These are phyloP conservation scores for Trametes cubensis DNA, from an alignment of 768 basidiomycete genomes.

Conservation along the genomic window DNA sequence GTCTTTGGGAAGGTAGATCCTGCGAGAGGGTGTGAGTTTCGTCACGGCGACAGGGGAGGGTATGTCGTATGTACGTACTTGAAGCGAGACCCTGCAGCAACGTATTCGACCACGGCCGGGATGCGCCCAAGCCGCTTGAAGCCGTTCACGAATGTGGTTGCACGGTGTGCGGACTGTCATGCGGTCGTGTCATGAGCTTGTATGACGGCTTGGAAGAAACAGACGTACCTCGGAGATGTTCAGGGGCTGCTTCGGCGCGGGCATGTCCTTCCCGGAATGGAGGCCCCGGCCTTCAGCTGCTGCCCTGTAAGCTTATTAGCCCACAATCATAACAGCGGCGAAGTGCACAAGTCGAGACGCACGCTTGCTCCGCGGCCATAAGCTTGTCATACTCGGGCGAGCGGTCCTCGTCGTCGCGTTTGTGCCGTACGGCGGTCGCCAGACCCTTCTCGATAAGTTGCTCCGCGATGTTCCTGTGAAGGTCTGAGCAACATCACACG, in stretches of 20 bases:
- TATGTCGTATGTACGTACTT: conserved; percentile 57
- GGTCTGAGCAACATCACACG: neutral
- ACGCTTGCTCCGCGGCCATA: conserved; percentile 93
- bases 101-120: conserved; percentile 88
- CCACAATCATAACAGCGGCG: neutral
- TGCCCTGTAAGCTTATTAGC: conserved; percentile 55
- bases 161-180: conserved; percentile 48
- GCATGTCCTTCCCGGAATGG: conserved; percentile 89
- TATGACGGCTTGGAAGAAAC: conserved; percentile 40
- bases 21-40: conserved; percentile 33
- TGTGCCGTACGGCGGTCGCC: conserved; percentile 88
- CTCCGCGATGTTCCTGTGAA: conserved; percentile 84
- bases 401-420: conserved; percentile 92
- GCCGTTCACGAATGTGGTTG: conserved; percentile 83
- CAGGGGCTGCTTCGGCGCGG: conserved; percentile 75
- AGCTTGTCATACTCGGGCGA: conserved; percentile 96
- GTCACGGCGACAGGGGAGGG: neutral
- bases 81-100: conserved; percentile 93
- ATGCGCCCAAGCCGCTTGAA: conserved; percentile 90
- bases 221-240: conserved; percentile 86
- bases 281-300: conserved; percentile 77
- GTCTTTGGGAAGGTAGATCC: conserved; percentile 85
- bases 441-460: conserved; percentile 93
- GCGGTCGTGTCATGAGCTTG: neutral
- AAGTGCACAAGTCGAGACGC: conserved; percentile 35